Conservation (phyloP, 176 grass and related monocot species). For the Ensete ventricosum region DNA sequence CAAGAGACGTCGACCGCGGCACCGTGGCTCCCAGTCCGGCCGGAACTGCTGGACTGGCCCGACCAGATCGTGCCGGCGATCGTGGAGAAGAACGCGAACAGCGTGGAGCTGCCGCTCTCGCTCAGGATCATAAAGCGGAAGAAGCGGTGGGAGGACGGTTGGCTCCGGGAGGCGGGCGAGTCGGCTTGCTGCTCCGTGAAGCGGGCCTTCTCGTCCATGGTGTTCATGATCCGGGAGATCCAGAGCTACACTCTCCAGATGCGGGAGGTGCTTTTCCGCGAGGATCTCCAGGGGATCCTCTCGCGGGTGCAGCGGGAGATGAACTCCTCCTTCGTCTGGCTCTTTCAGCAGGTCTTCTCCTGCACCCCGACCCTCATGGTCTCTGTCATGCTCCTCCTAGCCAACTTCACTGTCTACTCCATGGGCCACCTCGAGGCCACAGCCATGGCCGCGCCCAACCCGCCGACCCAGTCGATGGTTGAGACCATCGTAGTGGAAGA, state of each 20-base stretch:
- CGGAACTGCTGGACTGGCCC: background rate
- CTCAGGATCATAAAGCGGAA: slow-evolving; percentile 7
- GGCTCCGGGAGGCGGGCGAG: slow-evolving; percentile 1
- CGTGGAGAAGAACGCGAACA: slow-evolving; percentile 9
- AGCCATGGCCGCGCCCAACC: slow-evolving; percentile 3
- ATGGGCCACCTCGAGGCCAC: background rate
- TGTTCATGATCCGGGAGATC: slow-evolving; percentile 8
- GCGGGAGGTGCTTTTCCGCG: slow-evolving; percentile 5
- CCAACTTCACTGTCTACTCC: slow-evolving; percentile 8
- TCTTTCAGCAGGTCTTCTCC: slow-evolving; percentile 8
- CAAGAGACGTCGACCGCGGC: background rate
- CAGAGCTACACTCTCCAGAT: slow-evolving; percentile 11
- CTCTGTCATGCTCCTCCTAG: slow-evolving; percentile 10
- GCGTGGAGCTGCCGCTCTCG: slow-evolving; percentile 8
- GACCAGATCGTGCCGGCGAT: slow-evolving; percentile 5
- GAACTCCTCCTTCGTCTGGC: slow-evolving; percentile 10
- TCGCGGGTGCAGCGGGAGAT: background rate
- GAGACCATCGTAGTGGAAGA: background rate
- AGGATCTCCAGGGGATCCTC: slow-evolving; percentile 9
- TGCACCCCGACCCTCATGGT: slow-evolving; percentile 11
- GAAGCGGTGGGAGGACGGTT: slow-evolving; percentile 1
- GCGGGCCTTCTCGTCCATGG: slow-evolving; percentile 9
- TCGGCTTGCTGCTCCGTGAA: slow-evolving; percentile 8
- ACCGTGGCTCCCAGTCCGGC: background rate
- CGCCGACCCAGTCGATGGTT: background rate